Conservation (phyloP, 768 basidiomycete species). For the Aureoboletus auriporus region DNA sequence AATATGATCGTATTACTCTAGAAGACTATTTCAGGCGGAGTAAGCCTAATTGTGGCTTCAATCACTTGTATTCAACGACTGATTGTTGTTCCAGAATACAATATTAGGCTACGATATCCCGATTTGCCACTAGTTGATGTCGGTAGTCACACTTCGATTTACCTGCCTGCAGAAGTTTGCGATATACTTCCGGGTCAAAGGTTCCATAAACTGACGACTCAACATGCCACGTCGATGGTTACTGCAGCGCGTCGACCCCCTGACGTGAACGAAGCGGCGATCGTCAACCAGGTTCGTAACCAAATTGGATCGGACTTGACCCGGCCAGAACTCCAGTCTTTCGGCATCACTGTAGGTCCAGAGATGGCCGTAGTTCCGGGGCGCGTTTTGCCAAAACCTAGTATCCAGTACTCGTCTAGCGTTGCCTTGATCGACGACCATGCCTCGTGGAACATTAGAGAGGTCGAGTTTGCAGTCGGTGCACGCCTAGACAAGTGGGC, state of each 20-base stretch:
- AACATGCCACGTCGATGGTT: constrained; percentile 41
- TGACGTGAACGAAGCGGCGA: constrained; percentile 30
- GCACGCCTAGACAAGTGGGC: constrained; percentile 56
- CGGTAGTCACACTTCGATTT: constrained; percentile 20
- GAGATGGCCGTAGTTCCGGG: constrained; percentile 45
- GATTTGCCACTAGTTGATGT: constrained; percentile 39
- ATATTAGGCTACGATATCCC: constrained; percentile 30
- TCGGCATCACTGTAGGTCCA: constrained; percentile 37
- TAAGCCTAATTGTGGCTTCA: neutral
- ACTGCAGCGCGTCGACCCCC: constrained; percentile 38
- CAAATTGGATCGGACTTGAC: constrained; percentile 33
- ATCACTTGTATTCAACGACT: neutral
- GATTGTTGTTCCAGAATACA: constrained; percentile 29
- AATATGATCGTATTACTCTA: neutral
- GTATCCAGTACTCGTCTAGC: constrained; percentile 34
- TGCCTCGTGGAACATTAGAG: constrained; percentile 44
- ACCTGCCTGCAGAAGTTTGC: constrained; percentile 42
- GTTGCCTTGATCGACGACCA: constrained; percentile 30
- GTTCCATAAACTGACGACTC: constrained; percentile 36
- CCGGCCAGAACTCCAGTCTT: constrained; percentile 26
- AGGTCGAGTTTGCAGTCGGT: constrained; percentile 52
- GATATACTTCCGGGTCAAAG: constrained; percentile 35
- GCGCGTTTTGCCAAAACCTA: constrained; percentile 39
- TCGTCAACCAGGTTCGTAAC: constrained; percentile 24
- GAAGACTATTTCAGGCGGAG: neutral